Conservation (phyloP, 129 eudicot genomes). For the Flaveria ramosissima region DNA sequence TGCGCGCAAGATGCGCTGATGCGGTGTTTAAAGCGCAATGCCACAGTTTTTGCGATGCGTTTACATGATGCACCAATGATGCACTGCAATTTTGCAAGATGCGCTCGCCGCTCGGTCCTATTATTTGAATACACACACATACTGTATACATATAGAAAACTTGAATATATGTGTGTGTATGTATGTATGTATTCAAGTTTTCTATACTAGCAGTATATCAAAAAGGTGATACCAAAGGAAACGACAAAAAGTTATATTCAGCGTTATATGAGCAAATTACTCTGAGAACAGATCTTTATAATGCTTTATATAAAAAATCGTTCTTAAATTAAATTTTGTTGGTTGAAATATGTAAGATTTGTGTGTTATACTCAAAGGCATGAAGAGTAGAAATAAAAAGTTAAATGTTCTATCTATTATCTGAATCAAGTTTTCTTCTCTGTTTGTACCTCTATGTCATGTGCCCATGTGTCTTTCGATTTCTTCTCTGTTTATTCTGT, state of each 20-base stretch:
- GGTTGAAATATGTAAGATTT: background rate
- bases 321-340: conserved; percentile 5
- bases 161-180: too few species aligned
- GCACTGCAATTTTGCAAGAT: too few species aligned
- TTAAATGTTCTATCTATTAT: conserved; percentile 10
- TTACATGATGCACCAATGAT: too few species aligned
- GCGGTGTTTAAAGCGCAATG: too few species aligned
- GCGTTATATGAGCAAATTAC: conserved; percentile 2
- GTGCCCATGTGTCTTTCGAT: conserved; percentile 16
- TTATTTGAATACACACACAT: too few species aligned
- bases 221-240: background rate
- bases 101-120: too few species aligned
- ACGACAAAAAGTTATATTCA: background rate
- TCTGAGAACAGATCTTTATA: background rate
- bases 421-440: background rate
- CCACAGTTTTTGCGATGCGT: too few species aligned
- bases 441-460: conserved; percentile 4
- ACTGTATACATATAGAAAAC: too few species aligned
- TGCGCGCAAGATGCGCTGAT: too few species aligned
- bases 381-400: conserved; percentile 4
- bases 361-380: conserved; percentile 2
- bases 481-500: background rate
- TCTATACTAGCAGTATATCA: background rate
- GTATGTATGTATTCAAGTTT: background rate
- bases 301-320: background rate